Base-by-base conservation (phyloP, 495 filamentous ascomycete genomes). In the Penicillium riverlandense region DNA sequence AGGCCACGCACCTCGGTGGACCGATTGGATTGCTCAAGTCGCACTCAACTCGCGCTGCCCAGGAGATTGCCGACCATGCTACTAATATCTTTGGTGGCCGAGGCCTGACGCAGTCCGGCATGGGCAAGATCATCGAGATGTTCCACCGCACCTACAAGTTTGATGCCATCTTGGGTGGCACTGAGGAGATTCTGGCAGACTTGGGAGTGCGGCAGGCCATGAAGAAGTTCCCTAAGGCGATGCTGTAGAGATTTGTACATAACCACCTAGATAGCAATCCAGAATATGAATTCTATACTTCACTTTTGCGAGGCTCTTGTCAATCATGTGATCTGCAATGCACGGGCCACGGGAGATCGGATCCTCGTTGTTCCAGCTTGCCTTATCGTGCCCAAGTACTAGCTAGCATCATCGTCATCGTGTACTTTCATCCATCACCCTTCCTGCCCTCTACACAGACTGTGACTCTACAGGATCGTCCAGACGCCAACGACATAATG, bases 71-170 rank as follows among this genome's bases (percentile, higher is more conserved):
- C 43, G 86, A 90, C 57, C 79, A 87, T 49, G 76, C 85, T 13
- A 84, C 86, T 1, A 90, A 95, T 62, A 88, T 95, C 61, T 95
- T 89, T 61, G 88, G 88, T 36, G 87, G 88, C 6, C 75, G 88
- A 47, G 88, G 81, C 1, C 56, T 95, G 12, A 95, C 87, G 2
- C 84, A 90, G 67, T 76, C 71, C 1, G 88, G 88, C 28, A 95
- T 92, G 87, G 88, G 88, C 27, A 75, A 75, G 35, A 69, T 86
- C 16, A 77, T 92, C 31, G 88, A 92, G 68, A 80, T 81, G 70
- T 91, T 90, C 71, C 73, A 89, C 57, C 74, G 86, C 29, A 86
- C 81, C 0, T 91, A 92, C 65, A 92, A 92, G 70, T 92, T 92
- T 54, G 88, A 95, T 63, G 80, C 88, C 11, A 90, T 95, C 48